Conservation (phyloP, 352 stramenopile genomes). For the Pythium insidiosum region DNA sequence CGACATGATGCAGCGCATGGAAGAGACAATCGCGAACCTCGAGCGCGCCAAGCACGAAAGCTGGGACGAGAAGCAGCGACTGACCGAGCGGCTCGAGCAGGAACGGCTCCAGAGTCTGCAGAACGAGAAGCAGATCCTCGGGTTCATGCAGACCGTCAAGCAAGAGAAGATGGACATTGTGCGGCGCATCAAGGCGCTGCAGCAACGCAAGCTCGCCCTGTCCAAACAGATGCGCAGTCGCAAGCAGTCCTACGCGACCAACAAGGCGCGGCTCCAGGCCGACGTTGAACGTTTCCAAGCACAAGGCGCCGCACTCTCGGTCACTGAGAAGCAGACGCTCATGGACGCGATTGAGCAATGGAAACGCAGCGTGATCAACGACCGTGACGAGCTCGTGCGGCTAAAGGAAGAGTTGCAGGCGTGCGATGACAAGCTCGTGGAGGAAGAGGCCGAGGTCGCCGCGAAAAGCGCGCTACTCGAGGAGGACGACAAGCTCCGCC, state of each 20-base stretch:
- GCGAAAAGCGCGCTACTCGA: slow-evolving; percentile 67
- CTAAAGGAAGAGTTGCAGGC: slow-evolving; percentile 57
- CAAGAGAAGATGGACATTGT: slow-evolving; percentile 89
- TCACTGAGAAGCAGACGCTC: slow-evolving; percentile 41
- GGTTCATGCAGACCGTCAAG: slow-evolving; percentile 87
- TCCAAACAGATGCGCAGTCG: slow-evolving; percentile 58
- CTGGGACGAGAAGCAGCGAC: slow-evolving; percentile 87
- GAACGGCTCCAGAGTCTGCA: slow-evolving; percentile 82
- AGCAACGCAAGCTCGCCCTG: slow-evolving; percentile 72
- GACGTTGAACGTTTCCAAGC: slow-evolving; percentile 79
- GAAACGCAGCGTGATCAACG: slow-evolving; percentile 48
- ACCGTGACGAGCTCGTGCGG: slow-evolving; percentile 44
- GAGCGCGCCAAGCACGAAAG: slow-evolving; percentile 83
- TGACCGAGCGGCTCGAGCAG: slow-evolving; percentile 80
- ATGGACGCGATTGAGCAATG: slow-evolving; percentile 55
- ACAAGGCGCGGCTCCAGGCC: slow-evolving; percentile 64
- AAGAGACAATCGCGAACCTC: slow-evolving; percentile 81
- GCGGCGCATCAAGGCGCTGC: slow-evolving; percentile 82
- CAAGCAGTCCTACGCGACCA: slow-evolving; percentile 67
- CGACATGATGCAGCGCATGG: slow-evolving; percentile 70
- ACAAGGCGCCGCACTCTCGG: slow-evolving; percentile 20
- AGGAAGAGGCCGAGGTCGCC: slow-evolving; percentile 65
- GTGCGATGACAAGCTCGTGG: slow-evolving; percentile 56
- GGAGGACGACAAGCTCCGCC: slow-evolving; percentile 67
- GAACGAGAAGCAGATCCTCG: slow-evolving; percentile 75